Conservation (phyloP, 345 rosid genomes). For the Gynandropsis gynandra region DNA sequence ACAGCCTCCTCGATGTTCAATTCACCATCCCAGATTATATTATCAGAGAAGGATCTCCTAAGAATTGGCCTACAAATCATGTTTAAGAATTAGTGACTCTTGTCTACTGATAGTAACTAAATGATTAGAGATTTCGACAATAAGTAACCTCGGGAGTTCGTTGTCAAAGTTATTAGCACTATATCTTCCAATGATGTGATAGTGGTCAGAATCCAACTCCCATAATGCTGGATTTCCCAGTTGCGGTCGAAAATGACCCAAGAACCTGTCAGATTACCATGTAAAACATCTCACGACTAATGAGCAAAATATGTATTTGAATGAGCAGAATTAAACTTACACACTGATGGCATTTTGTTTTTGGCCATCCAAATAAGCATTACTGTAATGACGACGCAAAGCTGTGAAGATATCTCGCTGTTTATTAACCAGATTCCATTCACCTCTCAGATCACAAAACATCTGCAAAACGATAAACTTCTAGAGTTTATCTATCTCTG, state of each 20-base stretch:
- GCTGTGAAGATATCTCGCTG: conserved; percentile 24
- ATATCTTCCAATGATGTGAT: conserved; percentile 18
- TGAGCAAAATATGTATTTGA: background rate
- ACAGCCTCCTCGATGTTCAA: conserved; percentile 24
- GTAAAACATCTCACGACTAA: conserved; percentile 7
- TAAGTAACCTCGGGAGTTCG: conserved; percentile 22
- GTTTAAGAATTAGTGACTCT: conserved; percentile 7
- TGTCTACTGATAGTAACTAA: background rate
- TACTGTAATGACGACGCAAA: conserved; percentile 22
- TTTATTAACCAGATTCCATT: conserved; percentile 19
- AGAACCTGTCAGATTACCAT: conserved; percentile 18
- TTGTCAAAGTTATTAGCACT: conserved; percentile 27
- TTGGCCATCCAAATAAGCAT: conserved; percentile 20
- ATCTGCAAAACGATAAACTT: conserved; percentile 20
- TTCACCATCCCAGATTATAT: conserved; percentile 16
- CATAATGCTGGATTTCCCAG: conserved; percentile 22
- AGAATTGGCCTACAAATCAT: conserved; percentile 24
- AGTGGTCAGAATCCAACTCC: conserved; percentile 28
- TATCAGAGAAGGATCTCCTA: conserved; percentile 28
- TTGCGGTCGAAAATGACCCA: conserved; percentile 29
- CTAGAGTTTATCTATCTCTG: conserved; percentile 3
- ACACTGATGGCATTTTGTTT: conserved; percentile 31
- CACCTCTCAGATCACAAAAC: conserved; percentile 27
- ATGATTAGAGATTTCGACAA: conserved; percentile 6
- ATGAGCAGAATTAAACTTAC: conserved; percentile 11